These are phyloP conservation scores for Babjeviella inositovora DNA, from an alignment of 805 yeast species.

Conservation along the genomic window DNA sequence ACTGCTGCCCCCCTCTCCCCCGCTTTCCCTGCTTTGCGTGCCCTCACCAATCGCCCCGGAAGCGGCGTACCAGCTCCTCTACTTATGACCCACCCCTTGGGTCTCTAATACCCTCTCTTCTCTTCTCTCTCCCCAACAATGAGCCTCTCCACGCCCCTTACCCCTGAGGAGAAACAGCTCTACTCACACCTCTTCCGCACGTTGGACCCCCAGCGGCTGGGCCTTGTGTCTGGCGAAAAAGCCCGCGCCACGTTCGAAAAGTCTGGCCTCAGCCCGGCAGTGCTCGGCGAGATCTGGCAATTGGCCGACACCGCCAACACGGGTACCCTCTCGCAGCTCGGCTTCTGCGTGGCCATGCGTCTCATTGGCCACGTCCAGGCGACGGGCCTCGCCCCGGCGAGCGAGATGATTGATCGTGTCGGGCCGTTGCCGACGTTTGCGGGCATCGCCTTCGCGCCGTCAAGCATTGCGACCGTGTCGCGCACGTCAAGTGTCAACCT, in stretches of 20 bases:
- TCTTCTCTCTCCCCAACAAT: background rate
- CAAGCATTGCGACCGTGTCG: slow-evolving; percentile 18
- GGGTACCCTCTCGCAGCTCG: slow-evolving; percentile 70
- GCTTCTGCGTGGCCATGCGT: slow-evolving; percentile 79
- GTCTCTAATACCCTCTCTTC: background rate
- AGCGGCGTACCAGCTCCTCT: slow-evolving; percentile 8
- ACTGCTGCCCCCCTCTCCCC: slow-evolving; percentile 16
- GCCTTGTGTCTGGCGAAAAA: slow-evolving; percentile 77
- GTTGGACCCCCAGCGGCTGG: slow-evolving; percentile 65
- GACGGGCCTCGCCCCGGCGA: slow-evolving; percentile 29
- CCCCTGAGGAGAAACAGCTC: slow-evolving; percentile 62
- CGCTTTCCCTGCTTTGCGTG: too few species aligned
- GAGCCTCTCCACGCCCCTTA: slow-evolving; percentile 23
- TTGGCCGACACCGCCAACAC: slow-evolving; percentile 78
- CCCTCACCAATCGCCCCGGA: slow-evolving; percentile 9
- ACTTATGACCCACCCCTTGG: background rate
- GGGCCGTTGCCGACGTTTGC: slow-evolving; percentile 55
- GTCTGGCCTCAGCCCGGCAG: slow-evolving; percentile 64
- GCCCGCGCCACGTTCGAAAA: slow-evolving; percentile 75
- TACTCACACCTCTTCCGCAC: slow-evolving; percentile 66
- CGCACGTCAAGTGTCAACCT: slow-evolving; percentile 14
- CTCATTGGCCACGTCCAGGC: slow-evolving; percentile 78
- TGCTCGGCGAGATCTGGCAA: slow-evolving; percentile 88
- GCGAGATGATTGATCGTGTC: slow-evolving; percentile 32
- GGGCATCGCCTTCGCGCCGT: slow-evolving; percentile 13